Base-by-base conservation (phyloP, 495 filamentous ascomycete genomes). In the Penicillium bovifimosum region DNA sequence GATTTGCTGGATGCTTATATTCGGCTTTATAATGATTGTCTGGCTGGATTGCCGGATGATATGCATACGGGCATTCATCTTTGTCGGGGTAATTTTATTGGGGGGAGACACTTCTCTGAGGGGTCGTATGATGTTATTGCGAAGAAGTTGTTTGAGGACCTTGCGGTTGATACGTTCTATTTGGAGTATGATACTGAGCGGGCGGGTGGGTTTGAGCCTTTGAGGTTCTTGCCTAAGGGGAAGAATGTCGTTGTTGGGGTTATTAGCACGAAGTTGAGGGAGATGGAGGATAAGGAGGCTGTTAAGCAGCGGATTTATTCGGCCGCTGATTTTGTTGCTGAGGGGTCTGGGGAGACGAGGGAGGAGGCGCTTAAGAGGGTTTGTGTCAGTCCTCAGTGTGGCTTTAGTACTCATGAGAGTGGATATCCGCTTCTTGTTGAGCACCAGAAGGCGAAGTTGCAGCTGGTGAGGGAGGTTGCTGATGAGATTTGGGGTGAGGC, bases 41-140 rank as follows among this genome's bases (percentile, higher is more conserved):
- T 86, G 53, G 65, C 63, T 43, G 69, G 78, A 56, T 65, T 74
- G 17, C 82, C 83, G 3, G 68, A 67, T 13, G 82, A 86, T 55
- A 75, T 86, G 78, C 74, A 83, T 52, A 74, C 84, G 26, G 83
- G 82, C 10, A 80, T 86, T 55, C 83, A 86, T 66, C 67, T 86
- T 50, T 86, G 83, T 71, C 69, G 77, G 13, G 83, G 83, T 9
- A 68, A 68, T 55, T 68, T 76, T 56, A 70, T 77, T 41, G 69
- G 67, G 32, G 69, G 71, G 61, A 76, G 59, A 62, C 80, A 69
- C 68, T 86, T 86, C 60, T 78, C 82, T 31, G 79, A 85, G 64
- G 83, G 83, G 44, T 82, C 81, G 9, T 86, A 86, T 61, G 83
- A 86, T 64, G 76, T 77, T 43, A 84, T 86, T 26, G 83, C 83